Evolutionary conservation across 192 early-diverging fungal genomes (phyloP).

Genomic region (Entophlyctis luteolus): DNA sequence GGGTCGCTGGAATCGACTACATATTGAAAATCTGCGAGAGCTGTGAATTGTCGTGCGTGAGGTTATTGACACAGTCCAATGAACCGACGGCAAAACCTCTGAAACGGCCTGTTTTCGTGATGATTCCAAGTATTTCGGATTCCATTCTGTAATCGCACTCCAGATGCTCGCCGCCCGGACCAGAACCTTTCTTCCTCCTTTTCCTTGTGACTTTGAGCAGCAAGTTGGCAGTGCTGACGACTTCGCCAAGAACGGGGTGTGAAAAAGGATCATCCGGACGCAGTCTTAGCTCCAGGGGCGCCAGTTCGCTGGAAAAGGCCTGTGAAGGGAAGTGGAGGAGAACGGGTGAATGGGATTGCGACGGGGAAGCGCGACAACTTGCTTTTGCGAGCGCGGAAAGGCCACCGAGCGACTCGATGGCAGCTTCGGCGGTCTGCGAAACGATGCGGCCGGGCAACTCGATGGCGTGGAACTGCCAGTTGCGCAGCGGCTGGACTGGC

Average conservation of each 20-base stretch:
- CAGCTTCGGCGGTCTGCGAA: constrained; percentile 31
- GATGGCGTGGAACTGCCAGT: constrained; percentile 46
- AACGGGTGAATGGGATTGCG: no score
- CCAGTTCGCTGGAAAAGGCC: constrained; percentile 41
- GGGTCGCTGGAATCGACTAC: constrained; percentile 44
- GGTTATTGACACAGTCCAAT: not conserved
- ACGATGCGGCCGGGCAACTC: constrained; percentile 55
- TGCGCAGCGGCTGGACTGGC: constrained; percentile 34
- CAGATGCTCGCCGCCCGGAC: constrained; percentile 11
- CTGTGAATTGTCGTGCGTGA: constrained; percentile 27
- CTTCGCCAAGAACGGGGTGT: constrained; percentile 61
- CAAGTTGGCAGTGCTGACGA: constrained; percentile 52
- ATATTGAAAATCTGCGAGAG: constrained; percentile 61
- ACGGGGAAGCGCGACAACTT: not conserved
- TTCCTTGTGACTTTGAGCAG: constrained; percentile 59
- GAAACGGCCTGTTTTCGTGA: constrained; percentile 60
- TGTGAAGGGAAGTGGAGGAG: not conserved
- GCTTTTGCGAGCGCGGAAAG: constrained; percentile 43
- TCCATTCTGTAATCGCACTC: constrained; percentile 22
- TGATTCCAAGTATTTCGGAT: constrained; percentile 50
- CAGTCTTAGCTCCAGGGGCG: constrained; percentile 50
- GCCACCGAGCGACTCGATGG: constrained; percentile 49
- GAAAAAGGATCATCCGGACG: constrained; percentile 57
- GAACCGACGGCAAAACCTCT: constrained; percentile 47
- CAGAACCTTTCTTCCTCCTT: constrained; percentile 10